Evolutionary conservation across 371 early-diverging fungal genomes (phyloP).

Genomic region (Apophysomyces trapeziformis): DNA sequence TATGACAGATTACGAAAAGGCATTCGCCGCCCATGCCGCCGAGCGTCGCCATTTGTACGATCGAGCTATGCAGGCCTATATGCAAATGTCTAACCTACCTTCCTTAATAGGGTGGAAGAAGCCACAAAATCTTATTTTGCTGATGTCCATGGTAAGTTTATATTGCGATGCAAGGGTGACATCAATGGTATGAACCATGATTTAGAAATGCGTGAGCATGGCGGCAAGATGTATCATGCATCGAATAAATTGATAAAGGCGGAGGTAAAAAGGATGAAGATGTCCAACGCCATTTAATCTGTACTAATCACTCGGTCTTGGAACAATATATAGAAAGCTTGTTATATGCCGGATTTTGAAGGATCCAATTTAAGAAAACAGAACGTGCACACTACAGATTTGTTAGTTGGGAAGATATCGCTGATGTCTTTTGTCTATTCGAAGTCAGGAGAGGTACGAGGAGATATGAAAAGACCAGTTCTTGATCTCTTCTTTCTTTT

Average conservation of each 20-base stretch:
- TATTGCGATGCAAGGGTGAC: not conserved
- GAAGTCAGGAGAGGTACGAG: slow-evolving; percentile 70
- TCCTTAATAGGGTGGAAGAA: slow-evolving; percentile 51
- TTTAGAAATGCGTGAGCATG: slow-evolving; percentile 63
- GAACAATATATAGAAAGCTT: slow-evolving; percentile 52
- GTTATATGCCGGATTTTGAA: slow-evolving; percentile 73
- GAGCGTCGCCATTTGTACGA: slow-evolving; percentile 64
- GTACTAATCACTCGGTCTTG: too few relatives aligned
- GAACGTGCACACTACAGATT: slow-evolving; percentile 59
- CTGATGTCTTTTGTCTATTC: slow-evolving; percentile 74
- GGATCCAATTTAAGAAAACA: slow-evolving; percentile 60
- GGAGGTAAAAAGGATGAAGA: slow-evolving; percentile 32
- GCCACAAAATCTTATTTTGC: slow-evolving; percentile 72
- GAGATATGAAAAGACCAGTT: not conserved
- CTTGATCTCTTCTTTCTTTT: not conserved
- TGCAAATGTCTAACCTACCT: not conserved
- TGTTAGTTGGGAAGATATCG: slow-evolving; percentile 58
- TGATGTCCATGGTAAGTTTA: slow-evolving; percentile 62
- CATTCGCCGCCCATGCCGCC: slow-evolving; percentile 54
- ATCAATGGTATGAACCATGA: not conserved
- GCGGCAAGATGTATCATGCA: slow-evolving; percentile 74
- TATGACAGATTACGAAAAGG: slow-evolving; percentile 55
- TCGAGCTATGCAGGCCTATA: not conserved
- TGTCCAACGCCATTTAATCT: not conserved
- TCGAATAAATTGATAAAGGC: slow-evolving; percentile 49